phyloP scores from a whole-genome alignment of 2,329 filamentous ascomycete species.

The Exophiala sideris region DNA sequence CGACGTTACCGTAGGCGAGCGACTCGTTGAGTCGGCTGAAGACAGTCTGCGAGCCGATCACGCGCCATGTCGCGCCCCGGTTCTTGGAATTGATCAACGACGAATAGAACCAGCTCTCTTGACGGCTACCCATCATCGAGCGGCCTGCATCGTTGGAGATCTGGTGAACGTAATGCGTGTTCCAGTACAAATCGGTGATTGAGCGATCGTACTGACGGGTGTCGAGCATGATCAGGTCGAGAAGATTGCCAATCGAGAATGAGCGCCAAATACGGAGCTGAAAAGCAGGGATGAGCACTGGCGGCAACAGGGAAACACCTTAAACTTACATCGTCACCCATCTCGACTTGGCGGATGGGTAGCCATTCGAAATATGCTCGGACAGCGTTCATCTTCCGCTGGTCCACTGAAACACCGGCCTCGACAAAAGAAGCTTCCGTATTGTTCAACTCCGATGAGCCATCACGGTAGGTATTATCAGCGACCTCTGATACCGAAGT shows the following conservation, averaged over 20 bases:
- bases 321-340: conserved; percentile 57
- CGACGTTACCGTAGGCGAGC: conserved; percentile 39
- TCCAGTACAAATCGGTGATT: conserved; percentile 60
- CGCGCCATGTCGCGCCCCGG: conserved; percentile 66
- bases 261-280: conserved; percentile 62
- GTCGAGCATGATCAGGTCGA: conserved; percentile 67
- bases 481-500: conserved; percentile 46
- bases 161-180: conserved; percentile 58
- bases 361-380: conserved; percentile 45
- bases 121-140: conserved; percentile 66
- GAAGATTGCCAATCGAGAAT: conserved; percentile 63
- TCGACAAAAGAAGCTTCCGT: conserved; percentile 62
- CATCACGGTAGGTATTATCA: conserved; percentile 64
- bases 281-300: conserved; percentile 43
- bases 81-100: conserved; percentile 56
- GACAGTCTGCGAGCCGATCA: conserved; percentile 69
- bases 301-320: not conserved
- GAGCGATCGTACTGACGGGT: conserved; percentile 66
- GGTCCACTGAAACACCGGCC: conserved; percentile 62
- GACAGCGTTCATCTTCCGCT: conserved; percentile 70
- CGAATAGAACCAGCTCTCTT: conserved; percentile 73
- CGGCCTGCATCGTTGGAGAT: conserved; percentile 67
- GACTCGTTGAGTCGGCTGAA: conserved; percentile 59
- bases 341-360: conserved; percentile 55
- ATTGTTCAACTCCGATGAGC: conserved; percentile 60